Conservation (phyloP, 1,139 yeast genomes). For the Pichia sp. region DNA sequence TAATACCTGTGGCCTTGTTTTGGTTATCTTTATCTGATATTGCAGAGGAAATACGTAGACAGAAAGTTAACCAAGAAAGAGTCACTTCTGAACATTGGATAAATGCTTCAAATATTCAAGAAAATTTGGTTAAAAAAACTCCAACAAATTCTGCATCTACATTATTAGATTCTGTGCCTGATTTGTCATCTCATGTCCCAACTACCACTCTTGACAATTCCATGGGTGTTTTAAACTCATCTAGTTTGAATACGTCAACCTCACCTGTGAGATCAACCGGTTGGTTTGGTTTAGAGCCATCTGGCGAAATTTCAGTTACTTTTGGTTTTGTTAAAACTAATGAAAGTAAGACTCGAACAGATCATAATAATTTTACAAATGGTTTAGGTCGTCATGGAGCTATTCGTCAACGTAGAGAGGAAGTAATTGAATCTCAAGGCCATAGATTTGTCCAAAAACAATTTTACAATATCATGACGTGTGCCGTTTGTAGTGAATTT, state of each 20-base stretch:
- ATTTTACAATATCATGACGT: constrained; percentile 92
- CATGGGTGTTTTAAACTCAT: no score
- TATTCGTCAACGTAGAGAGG: constrained; percentile 90
- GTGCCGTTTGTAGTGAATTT: constrained; percentile 95
- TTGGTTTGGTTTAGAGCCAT: constrained; percentile 94
- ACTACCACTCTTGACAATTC: no score
- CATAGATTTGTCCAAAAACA: constrained; percentile 95
- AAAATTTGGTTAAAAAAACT: background rate
- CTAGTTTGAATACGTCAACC: constrained; percentile 7
- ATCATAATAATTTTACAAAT: constrained; percentile 41
- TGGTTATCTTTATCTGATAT: constrained; percentile 89
- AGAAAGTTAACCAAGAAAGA: constrained; percentile 71
- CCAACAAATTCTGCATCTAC: background rate
- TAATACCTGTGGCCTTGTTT: constrained; percentile 85
- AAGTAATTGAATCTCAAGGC: constrained; percentile 92
- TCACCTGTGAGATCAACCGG: constrained; percentile 44
- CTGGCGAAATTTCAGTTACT: constrained; percentile 78
- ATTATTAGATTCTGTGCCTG: constrained; percentile 5
- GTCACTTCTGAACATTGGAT: constrained; percentile 77
- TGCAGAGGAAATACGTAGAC: constrained; percentile 89
- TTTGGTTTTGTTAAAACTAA: constrained; percentile 73
- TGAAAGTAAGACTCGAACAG: constrained; percentile 29
- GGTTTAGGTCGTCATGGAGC: constrained; percentile 98
- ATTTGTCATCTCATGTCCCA: constrained; percentile 28
- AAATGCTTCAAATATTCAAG: constrained; percentile 51